Base-by-base conservation (phyloP, 2,329 filamentous ascomycete species). In the Aspergillus persii region DNA sequence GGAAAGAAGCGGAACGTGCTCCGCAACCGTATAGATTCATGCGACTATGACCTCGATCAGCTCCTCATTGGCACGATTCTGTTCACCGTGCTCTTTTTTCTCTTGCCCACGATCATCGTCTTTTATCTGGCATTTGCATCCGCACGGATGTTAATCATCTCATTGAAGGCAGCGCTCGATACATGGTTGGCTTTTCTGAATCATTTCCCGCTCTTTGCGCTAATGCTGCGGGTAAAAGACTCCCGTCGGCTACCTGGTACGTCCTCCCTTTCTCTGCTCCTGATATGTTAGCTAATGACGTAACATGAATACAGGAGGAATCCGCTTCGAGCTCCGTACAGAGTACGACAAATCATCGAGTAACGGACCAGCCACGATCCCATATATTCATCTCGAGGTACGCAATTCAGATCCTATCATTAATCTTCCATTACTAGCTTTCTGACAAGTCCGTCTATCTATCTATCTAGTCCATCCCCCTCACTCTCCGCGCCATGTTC, bases 1-100 rank as follows among this genome's bases (percentile, higher is more conserved):
- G 96, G 95, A 59, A 98, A 97, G 80, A 99, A 99, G 76, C 90
- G 96, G 72, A 99, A 99, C 67, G 89, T 99, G 15, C 85, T 99
- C 26, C 90, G 96, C 62, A 96, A 97, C 71, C 92, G 95, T 77
- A 98, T 99, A 69, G 95, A 99, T 74, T 96, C 93, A 50, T 99
- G 95, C 81, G 95, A 98, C 78, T 99, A 99, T 77, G 95, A 98
- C 73, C 85, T 99, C 27, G 95, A 99, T 73, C 96, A 99, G 77
- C 85, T 99, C 3, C 87, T 99, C 6, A 88, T 99, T 7, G 95
- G 95, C 61, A 99, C 95, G 0, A 98, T 99, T 60, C 81, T 99
- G 23, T 99, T 99, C 72, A 98, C 95, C 0, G 81, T 99, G 7
- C 84, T 99, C 1, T 96, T 96, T 78, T 99, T 98, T 74, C 83